Conservation (phyloP, 2,329 filamentous ascomycete genomes). For the Hysterium pulicare region DNA sequence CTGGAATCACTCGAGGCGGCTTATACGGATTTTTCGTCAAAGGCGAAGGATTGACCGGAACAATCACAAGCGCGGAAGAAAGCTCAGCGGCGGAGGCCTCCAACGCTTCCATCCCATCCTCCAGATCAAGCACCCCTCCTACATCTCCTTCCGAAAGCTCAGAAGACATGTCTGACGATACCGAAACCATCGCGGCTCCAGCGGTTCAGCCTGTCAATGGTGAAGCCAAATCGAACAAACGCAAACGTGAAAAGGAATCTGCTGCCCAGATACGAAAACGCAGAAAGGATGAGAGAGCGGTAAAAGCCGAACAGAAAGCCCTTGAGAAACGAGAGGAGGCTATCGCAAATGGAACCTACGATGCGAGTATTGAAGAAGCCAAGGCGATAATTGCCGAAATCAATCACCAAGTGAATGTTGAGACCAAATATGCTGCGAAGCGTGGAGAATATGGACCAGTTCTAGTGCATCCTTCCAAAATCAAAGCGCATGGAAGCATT, state of each 20-base stretch:
- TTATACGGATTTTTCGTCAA: conserved; percentile 83
- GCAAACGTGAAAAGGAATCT: conserved; percentile 19
- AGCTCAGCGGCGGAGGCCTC: conserved; percentile 18
- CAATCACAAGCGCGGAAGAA: conserved; percentile 45
- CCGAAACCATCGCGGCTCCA: background rate
- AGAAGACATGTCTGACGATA: conserved; percentile 3
- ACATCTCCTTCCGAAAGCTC: conserved; percentile 18
- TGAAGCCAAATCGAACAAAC: conserved; percentile 16
- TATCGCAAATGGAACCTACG: background rate
- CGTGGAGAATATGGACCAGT: conserved; percentile 5
- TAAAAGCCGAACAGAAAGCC: conserved; percentile 1
- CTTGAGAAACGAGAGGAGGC: conserved; percentile 5
- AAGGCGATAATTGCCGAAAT: no score
- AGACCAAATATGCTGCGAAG: conserved; percentile 12
- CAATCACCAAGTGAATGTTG: background rate
- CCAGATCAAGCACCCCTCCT: conserved; percentile 21
- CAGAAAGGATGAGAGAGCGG: conserved; percentile 10
- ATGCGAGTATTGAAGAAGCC: background rate
- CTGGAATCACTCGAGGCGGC: conserved; percentile 49
- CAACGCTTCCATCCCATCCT: background rate
- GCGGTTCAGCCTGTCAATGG: background rate
- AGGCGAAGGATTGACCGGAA: conserved; percentile 74
- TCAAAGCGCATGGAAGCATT: background rate
- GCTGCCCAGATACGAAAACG: conserved; percentile 11
- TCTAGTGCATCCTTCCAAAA: conserved; percentile 1